phyloP scores from a whole-genome alignment of 208 protist genomes.

The Leishmania gerbilli region DNA sequence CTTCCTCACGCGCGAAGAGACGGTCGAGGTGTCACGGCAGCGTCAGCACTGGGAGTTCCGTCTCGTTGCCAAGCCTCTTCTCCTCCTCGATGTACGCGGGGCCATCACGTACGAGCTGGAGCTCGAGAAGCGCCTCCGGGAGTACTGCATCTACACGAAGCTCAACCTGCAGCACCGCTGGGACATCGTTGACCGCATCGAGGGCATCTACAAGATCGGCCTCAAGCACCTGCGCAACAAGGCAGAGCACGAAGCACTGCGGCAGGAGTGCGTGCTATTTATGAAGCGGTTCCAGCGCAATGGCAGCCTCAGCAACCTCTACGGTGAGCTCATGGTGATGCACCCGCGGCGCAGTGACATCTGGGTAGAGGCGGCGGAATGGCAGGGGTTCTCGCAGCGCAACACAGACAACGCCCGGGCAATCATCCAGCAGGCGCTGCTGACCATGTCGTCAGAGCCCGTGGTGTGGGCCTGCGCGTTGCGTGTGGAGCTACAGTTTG shows the following conservation, averaged over 20 bases:
- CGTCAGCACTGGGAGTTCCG: conserved; percentile 88
- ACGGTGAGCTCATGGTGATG: conserved; percentile 72
- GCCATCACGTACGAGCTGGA: conserved; percentile 77
- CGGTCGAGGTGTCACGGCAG: conserved; percentile 63
- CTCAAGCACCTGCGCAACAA: conserved; percentile 68
- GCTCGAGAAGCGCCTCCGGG: conserved; percentile 62
- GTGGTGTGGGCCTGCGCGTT: conserved; percentile 74
- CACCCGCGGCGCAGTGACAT: conserved; percentile 66
- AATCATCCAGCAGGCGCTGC: conserved; percentile 79
- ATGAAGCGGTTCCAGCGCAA: conserved; percentile 63
- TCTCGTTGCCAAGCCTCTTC: conserved; percentile 85
- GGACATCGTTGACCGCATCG: conserved; percentile 78
- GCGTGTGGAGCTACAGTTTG: conserved; percentile 78
- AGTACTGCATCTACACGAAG: conserved; percentile 72
- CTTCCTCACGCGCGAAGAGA: conserved; percentile 74
- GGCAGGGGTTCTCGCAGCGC: conserved; percentile 53
- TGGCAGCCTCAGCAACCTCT: conserved; percentile 66
- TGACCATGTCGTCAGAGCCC: conserved; percentile 53
- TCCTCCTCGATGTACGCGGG: conserved; percentile 82
- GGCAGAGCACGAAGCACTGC: conserved; percentile 56
- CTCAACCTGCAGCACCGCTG: conserved; percentile 81
- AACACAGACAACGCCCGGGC: conserved; percentile 80
- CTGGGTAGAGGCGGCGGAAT: conserved; percentile 82
- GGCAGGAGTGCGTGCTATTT: conserved; percentile 64
- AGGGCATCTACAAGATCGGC: conserved; percentile 83